phyloP scores from a whole-genome alignment of 768 basidiomycete species.

The Boletales sp. region DNA sequence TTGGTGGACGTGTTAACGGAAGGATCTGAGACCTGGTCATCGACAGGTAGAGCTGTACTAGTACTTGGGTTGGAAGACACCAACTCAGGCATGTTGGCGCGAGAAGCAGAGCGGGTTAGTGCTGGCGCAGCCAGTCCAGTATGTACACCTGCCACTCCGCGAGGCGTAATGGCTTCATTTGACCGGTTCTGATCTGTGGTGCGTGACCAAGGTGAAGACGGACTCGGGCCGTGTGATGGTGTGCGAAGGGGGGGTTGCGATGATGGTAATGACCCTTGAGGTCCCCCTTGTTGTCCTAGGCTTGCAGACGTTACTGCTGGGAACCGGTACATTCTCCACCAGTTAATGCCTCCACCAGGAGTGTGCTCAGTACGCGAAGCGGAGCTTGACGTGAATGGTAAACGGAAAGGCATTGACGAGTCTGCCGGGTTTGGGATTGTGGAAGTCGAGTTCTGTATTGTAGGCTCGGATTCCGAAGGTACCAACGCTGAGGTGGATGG shows the following conservation, averaged over 20 bases:
- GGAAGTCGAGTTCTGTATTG: background rate
- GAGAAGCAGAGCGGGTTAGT: conserved; percentile 6
- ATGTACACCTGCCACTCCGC: conserved; percentile 12
- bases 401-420: conserved; percentile 28
- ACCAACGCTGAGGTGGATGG: conserved; percentile 3
- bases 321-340: conserved; percentile 85
- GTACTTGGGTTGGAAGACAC: conserved; percentile 10
- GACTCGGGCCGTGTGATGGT: conserved; percentile 19
- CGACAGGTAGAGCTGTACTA: conserved; percentile 2
- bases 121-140: conserved; percentile 13
- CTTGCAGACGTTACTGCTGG: conserved; percentile 55
- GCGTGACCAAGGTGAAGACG: conserved; percentile 16
- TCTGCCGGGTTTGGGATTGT: conserved; percentile 10
- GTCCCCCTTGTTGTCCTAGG: conserved; percentile 15
- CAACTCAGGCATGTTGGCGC: conserved; percentile 16
- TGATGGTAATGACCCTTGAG: conserved; percentile 13
- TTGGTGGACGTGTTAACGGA: conserved; percentile 15
- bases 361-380: conserved; percentile 35
- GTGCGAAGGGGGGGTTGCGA: conserved; percentile 25
- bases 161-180: conserved; percentile 19
- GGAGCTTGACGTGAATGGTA: conserved; percentile 28
- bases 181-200: conserved; percentile 13
- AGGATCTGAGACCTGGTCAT: conserved; percentile 13
- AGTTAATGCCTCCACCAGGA: conserved; percentile 55
- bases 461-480: conserved; percentile 1